Conservation (phyloP, 306 rosid species). For the Quercus engelmannii region DNA sequence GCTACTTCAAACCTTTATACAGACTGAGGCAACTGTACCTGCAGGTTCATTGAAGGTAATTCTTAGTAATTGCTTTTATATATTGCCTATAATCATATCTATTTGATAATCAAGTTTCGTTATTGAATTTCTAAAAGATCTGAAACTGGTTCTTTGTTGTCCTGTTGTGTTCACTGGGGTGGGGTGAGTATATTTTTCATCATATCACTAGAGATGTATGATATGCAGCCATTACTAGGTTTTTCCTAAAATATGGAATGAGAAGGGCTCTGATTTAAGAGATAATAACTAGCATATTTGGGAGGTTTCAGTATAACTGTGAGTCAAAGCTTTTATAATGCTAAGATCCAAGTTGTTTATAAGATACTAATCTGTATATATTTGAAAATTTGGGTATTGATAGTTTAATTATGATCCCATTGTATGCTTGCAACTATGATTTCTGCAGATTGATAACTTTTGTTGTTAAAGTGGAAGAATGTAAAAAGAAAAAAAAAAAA, state of each 20-base stretch:
- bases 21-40: constrained; percentile 58
- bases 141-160: neutral
- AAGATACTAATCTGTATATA: neutral
- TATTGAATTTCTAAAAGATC: neutral
- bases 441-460: neutral
- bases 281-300: neutral
- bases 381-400: neutral
- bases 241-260: neutral
- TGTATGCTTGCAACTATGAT: neutral
- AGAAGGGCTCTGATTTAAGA: neutral
- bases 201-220: neutral
- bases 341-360: neutral
- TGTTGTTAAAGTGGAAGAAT: neutral
- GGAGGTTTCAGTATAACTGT: neutral
- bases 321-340: too few relatives aligned
- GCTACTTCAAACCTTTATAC: constrained; percentile 51
- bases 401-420: neutral
- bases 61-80: neutral
- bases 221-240: too few relatives aligned
- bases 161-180: neutral
- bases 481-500: neutral
- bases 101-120: neutral
- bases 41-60: constrained; percentile 67
- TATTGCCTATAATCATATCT: neutral
- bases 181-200: neutral